Base-by-base conservation (phyloP, 2,329 filamentous ascomycete genomes). In the Pyrenochaeta sp. region DNA sequence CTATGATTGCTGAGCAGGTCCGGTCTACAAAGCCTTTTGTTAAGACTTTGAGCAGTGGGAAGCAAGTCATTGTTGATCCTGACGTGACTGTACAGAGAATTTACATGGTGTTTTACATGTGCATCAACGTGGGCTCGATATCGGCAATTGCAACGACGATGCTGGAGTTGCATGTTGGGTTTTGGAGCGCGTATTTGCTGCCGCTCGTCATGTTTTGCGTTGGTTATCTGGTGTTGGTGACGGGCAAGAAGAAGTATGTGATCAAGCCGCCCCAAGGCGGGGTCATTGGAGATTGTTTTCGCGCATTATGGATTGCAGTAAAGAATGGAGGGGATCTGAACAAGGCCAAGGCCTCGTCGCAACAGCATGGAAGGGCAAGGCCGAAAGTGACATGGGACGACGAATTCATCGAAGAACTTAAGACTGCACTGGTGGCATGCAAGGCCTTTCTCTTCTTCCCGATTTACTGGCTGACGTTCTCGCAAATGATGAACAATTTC, bases 71-170 rank as follows among this genome's bases (percentile, higher is more conserved):
- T 44, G 73, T 82, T 0, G 80, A 82, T 52, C 80, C 80, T 0
- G 78, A 79, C 39, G 71, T 81, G 37, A 83, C 81, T 1, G 77
- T 80, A 25, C 79, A 81, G 67, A 70, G 80, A 6, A 80, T 82
- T 34, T 82, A 81, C 70, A 81, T 81, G 87, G 85, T 91, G 68
- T 91, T 91, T 78, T 91, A 91, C 76, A 72, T 85, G 76, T 89
- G 86, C 75, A 91, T 92, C 77, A 92, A 92, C 74, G 61, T 92
- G 10, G 90, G 90, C 24, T 86, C 88, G 1, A 82, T 93, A 13
- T 91, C 87, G 0, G 81, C 88, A 37, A 84, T 92, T 62, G 88
- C 86, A 6, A 92, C 88, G 0, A 88, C 87, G 0, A 88, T 88
- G 72, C 85, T 91, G 80, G 90, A 92, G 74, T 78, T 85, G 58